Evolutionary conservation across 306 rosid species (phyloP).

Genomic region (Rubus parviflorus): DNA sequence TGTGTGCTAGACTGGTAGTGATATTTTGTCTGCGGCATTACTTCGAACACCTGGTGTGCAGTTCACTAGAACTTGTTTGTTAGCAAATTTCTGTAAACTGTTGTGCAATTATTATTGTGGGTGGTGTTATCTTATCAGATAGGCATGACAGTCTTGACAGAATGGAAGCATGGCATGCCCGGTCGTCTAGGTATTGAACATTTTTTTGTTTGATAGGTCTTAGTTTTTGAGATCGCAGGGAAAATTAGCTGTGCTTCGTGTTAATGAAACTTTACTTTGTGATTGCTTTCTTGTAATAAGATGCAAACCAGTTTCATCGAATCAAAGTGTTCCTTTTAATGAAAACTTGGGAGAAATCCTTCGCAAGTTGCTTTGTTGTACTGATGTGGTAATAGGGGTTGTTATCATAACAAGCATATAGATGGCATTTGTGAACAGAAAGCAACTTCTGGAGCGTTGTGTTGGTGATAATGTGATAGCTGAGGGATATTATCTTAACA

Average conservation of each 20-base stretch:
- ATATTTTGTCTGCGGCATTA: not conserved
- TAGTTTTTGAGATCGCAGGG: not conserved
- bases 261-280: not conserved
- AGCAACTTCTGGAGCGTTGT: not conserved
- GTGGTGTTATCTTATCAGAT: not conserved
- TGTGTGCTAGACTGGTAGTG: not conserved
- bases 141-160: not conserved
- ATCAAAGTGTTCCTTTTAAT: not conserved
- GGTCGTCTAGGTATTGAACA: no score
- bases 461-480: not conserved
- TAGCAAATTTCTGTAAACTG: not conserved
- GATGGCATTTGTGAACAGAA: not conserved
- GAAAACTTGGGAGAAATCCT: not conserved
- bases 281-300: no score
- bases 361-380: not conserved
- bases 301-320: not conserved
- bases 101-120: no score
- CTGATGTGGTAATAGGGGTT: not conserved
- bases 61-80: not conserved
- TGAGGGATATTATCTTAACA: not conserved
- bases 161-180: not conserved
- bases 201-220: not conserved
- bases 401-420: no score
- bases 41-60: constrained; percentile 10
- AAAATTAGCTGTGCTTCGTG: no score